A percentile compares a stretch with the other conserved stretches of the same genome.
phyloP scores from a whole-genome alignment of 2,329 filamentous ascomycete species.

The Penicillium sp. region DNA sequence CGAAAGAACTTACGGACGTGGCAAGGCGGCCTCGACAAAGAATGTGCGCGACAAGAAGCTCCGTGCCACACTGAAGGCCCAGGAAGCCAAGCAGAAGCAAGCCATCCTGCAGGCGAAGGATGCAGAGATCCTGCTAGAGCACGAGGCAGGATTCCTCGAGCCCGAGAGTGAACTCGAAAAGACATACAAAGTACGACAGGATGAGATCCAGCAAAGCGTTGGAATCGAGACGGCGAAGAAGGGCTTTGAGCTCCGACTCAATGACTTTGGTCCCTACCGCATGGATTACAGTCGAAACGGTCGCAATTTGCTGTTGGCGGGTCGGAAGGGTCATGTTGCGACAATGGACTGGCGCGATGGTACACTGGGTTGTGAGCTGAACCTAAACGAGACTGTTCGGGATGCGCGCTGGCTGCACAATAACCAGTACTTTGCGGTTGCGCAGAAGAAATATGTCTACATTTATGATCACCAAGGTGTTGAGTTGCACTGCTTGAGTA shows the following conservation, averaged over 20 bases:
- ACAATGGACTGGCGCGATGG: conserved; percentile 96
- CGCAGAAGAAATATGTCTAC: conserved; percentile 95
- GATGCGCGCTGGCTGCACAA: conserved; percentile 93
- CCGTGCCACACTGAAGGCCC: conserved; percentile 71
- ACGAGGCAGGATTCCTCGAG: conserved; percentile 81
- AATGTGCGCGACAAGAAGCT: conserved; percentile 86
- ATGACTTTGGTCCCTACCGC: conserved; percentile 80
- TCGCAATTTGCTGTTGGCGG: conserved; percentile 78
- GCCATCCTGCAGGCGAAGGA: conserved; percentile 85
- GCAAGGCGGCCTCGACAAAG: conserved; percentile 70
- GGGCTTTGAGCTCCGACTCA: conserved; percentile 83
- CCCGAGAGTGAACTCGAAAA: conserved; percentile 83
- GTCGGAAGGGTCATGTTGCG: conserved; percentile 90
- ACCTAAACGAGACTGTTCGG: conserved; percentile 85
- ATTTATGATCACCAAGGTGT: conserved; percentile 92
- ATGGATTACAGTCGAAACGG: conserved; percentile 91
- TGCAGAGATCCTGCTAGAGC: conserved; percentile 90
- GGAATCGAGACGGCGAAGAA: conserved; percentile 86
- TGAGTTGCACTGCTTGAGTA: conserved; percentile 86
- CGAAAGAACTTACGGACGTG: conserved; percentile 79
- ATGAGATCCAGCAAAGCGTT: conserved; percentile 75
- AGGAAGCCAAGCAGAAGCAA: conserved; percentile 81
- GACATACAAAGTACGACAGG: conserved; percentile 89
- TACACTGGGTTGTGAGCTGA: conserved; percentile 86
- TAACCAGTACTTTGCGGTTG: conserved; percentile 88